Evolutionary conservation across 2,329 filamentous ascomycete genomes (phyloP), one percentile per base, ranked within the genome.

Genomic region (Talaromyces sp.): DNA sequence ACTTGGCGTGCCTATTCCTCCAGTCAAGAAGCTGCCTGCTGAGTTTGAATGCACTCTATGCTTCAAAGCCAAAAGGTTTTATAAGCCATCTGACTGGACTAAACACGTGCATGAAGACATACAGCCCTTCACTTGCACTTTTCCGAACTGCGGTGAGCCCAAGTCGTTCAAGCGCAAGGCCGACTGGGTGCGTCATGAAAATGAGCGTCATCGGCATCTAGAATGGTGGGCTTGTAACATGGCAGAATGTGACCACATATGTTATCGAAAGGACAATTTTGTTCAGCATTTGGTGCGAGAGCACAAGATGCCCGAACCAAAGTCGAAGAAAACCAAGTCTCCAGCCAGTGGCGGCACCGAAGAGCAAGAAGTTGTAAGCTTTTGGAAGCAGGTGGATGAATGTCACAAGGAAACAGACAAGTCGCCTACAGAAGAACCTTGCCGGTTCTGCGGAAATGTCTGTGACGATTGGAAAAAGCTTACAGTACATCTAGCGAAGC

Each of bases 161-260:
- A 96, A 96, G 75, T 92, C 91, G 40, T 97, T 96, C 81, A 96
- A 96, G 77, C 86, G 92, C 55, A 97, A 96, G 76, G 93, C 93
- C 14, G 93, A 97, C 72, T 97, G 93, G 93, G 92, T 96, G 27
- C 86, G 93, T 33, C 93, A 97, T 70, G 93, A 96, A 73, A 96
- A 94, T 68, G 93, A 97, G 75, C 87, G 90, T 30, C 93, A 97
- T 72, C 86, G 93, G 28, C 91, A 96, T 65, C 80, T 96, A 2
- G 92, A 96, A 70, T 95, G 91, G 87, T 97, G 92, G 92, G 87
- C 84, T 5, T 97, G 93, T 72, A 87, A 90, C 64, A 85, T 92
- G 23, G 84, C 88, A 4, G 92, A 94, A 65, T 96, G 93, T 74
- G 83, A 81, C 8, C 93, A 96, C 72, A 85, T 82, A 3, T 96